Base-by-base conservation (phyloP, 2,329 filamentous ascomycete genomes). In the Diplodia corticola region DNA sequence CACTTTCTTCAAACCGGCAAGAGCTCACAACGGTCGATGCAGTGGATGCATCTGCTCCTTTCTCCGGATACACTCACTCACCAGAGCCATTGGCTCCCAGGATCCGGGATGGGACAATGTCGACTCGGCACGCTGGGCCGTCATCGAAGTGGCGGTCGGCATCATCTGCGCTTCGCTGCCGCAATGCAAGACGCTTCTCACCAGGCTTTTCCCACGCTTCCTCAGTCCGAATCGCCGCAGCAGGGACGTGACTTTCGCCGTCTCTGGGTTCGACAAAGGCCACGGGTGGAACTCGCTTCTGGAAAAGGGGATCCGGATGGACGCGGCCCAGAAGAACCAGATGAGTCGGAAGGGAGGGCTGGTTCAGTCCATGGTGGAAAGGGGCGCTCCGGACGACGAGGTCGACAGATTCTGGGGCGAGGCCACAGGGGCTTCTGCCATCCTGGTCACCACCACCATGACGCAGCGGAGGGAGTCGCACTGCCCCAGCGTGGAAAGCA, bases 71-170 rank as follows among this genome's bases (percentile, higher is more conserved):
- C 64, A 69, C 17, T 70, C 72, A 0, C 68, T 78, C 2, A 69
- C 73, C 24, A 44, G 54, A 5, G 71, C 76, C 17, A 68, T 73
- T 2, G 73, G 73, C 28, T 77, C 73, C 9, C 69, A 30, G 1
- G 74, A 78, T 26, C 70, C 74, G 1, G 73, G 74, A 3, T 77
- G 73, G 60, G 72, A 78, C 51, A 77, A 77, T 60, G 63, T 70
- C 3, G 69, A 72, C 22, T 72, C 75, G 13, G 75, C 74, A 0
- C 70, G 71, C n/a, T 75, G 71, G 69, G 69, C 69, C 0, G 69
- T 71, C 4, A 69, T 75, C 22, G 73, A 75, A 60, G 69, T 74
- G 69, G 69, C 74, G 64, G 68, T 75, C 9, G 74, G 73, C 9
- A 74, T 75, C 55, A 73, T 72, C 28, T 74, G 73, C 12, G 72